phyloP scores from a whole-genome alignment of 495 filamentous ascomycete genomes.

The Penicillium maclennaniae region DNA sequence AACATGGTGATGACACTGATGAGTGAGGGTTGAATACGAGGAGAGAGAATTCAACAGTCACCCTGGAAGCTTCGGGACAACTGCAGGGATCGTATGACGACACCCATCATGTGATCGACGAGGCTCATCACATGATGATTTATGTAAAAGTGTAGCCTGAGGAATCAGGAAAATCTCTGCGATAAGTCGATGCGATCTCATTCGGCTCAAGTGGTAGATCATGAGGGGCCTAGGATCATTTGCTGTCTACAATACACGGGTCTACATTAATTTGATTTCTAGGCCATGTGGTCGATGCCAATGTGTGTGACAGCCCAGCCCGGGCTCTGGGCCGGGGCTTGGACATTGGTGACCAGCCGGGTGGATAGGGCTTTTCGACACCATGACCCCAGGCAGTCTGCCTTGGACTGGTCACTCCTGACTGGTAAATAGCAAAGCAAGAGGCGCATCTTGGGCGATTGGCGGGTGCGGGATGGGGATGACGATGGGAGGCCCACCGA shows the following conservation, averaged over 20 bases:
- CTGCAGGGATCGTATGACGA: slow-evolving; percentile 20
- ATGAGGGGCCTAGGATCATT: slow-evolving; percentile 13
- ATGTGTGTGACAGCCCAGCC: background rate
- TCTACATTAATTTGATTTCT: background rate
- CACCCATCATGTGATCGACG: slow-evolving; percentile 17
- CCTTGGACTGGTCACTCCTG: slow-evolving; percentile 1
- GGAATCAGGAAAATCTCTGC: slow-evolving; percentile 20
- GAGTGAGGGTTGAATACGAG: slow-evolving; percentile 5
- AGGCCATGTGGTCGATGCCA: background rate
- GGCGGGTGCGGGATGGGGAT: slow-evolving; percentile 40
- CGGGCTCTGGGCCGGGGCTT: background rate
- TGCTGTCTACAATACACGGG: background rate
- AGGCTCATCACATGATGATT: slow-evolving; percentile 12
- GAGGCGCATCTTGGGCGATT: slow-evolving; percentile 35
- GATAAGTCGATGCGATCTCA: slow-evolving; percentile 28
- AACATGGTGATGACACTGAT: slow-evolving; percentile 51
- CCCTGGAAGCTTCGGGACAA: background rate
- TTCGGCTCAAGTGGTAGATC: slow-evolving; percentile 23
- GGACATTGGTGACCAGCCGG: background rate
- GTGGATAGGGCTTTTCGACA: slow-evolving; percentile 7
- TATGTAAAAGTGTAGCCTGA: slow-evolving; percentile 3
- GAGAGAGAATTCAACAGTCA: background rate
- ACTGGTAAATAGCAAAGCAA: slow-evolving; percentile 1
- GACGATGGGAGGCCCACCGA: slow-evolving; percentile 45
- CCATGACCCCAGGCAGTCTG: slow-evolving; percentile 1